Percentiles rank a stretch among this genome's conserved stretches.
phyloP scores from a whole-genome alignment of 2,329 filamentous ascomycete species.

The Gnomoniopsis smithogilvyi region DNA sequence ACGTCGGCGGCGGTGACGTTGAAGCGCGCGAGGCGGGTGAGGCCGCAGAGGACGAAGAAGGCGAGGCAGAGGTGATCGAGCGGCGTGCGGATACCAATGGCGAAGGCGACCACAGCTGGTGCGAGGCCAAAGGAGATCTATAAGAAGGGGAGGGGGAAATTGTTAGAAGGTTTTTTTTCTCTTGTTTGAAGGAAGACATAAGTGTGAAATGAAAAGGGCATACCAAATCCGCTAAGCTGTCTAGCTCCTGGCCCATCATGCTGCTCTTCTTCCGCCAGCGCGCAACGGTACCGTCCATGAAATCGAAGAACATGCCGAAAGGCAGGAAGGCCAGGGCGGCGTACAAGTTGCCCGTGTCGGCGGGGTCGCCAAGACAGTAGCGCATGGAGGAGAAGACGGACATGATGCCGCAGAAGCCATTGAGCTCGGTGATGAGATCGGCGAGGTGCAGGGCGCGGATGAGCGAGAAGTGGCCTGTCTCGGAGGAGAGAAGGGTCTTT shows the following conservation, averaged over 20 bases:
- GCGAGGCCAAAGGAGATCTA: constrained; percentile 91
- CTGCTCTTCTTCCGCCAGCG: constrained; percentile 96
- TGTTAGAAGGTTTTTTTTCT: background rate
- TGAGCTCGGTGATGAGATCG: constrained; percentile 79
- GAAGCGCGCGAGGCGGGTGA: constrained; percentile 92
- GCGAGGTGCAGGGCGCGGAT: constrained; percentile 72
- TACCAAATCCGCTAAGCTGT: constrained; percentile 94
- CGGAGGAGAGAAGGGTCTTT: constrained; percentile 65
- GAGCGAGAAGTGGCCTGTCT: constrained; percentile 71
- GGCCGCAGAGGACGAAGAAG: constrained; percentile 91
- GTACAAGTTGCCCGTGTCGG: constrained; percentile 69
- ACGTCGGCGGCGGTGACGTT: constrained; percentile 90
- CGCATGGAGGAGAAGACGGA: constrained; percentile 93
- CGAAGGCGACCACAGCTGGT: constrained; percentile 83
- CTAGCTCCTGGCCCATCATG: constrained; percentile 95
- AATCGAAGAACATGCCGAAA: constrained; percentile 94
- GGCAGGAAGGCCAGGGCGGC: constrained; percentile 83
- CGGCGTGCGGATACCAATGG: constrained; percentile 79
- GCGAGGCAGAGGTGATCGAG: constrained; percentile 77
- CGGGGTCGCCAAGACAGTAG: constrained; percentile 76
- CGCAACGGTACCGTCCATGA: constrained; percentile 95
- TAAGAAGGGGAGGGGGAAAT: constrained; percentile 5
- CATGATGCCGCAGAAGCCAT: constrained; percentile 88
- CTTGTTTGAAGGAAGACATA: background rate
- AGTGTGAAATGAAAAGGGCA: constrained; percentile 24